A percentile compares a stretch with the other conserved stretches of the same genome.
Evolutionary conservation across 805 yeast species (phyloP).

Genomic region (Ogataea angusta): DNA sequence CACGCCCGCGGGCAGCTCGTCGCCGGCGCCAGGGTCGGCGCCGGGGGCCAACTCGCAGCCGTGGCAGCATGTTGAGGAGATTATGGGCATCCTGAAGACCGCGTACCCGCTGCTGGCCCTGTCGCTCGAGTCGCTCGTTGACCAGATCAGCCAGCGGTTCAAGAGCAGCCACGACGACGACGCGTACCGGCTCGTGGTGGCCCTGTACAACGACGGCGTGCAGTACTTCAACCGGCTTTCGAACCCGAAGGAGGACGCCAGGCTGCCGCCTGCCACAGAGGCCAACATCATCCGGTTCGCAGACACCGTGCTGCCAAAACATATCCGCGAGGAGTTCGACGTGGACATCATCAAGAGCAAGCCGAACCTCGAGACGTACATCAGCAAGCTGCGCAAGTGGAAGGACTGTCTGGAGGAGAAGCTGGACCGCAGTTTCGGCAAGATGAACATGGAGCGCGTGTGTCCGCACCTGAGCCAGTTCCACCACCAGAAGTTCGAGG

Average conservation of each 20-base stretch:
- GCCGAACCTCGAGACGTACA: conserved; percentile 86
- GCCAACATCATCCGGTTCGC: conserved; percentile 86
- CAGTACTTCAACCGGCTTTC: conserved; percentile 84
- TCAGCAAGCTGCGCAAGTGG: conserved; percentile 84
- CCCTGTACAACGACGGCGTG: conserved; percentile 88
- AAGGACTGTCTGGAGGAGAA: conserved; percentile 88
- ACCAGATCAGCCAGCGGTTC: conserved; percentile 90
- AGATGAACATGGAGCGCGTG: conserved; percentile 79
- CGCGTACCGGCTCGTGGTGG: conserved; percentile 89
- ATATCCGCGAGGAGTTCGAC: conserved; percentile 85
- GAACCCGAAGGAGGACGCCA: conserved; percentile 83
- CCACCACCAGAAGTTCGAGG: conserved; percentile 98
- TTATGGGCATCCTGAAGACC: conserved; percentile 92
- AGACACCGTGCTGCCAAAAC: conserved; percentile 86
- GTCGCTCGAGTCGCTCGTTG: conserved; percentile 90
- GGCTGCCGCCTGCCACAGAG: conserved; percentile 87
- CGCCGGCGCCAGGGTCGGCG: conserved; percentile 1
- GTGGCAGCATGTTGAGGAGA: conserved; percentile 89
- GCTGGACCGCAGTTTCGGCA: conserved; percentile 77
- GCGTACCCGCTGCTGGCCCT: conserved; percentile 93
- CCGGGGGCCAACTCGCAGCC: conserved; percentile 51
- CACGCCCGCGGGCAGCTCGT: conserved; percentile 4
- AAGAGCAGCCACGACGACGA: conserved; percentile 95
- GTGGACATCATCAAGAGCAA: conserved; percentile 82
- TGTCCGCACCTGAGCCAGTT: conserved; percentile 96